Base-by-base conservation (phyloP, 2,329 filamentous ascomycete genomes). In the Mycosphaerella arachidis region DNA sequence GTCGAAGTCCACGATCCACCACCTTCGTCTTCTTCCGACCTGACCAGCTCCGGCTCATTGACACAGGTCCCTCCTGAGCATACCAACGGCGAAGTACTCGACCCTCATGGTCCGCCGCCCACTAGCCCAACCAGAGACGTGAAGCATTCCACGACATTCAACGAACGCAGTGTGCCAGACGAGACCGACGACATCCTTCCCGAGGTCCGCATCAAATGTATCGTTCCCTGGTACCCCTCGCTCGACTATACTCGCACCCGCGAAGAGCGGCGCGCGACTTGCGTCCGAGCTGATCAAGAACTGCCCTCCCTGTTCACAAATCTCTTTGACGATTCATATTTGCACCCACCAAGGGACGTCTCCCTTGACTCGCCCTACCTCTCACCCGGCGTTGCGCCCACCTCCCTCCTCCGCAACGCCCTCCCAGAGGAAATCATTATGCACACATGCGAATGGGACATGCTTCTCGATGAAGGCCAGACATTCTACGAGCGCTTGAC, bases 391-490 rank as follows among this genome's bases (percentile, higher is more conserved):
- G 78, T 82, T 9, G 84, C 85, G 1, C 76, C 81, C 0, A 77
- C 80, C 20, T 71, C 77, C 30, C 79, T 84, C 67, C 77, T 87
- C n/a, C 68, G 72, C 30, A 77, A 78, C 24, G 78, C 77, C 1
- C 71, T 87, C 1, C 85, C 85, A 0, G 75, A 81, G n/a, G 81
- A 86, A 59, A 81, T 87, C 51, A 83, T 85, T 59, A 73, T 87
- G 65, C 84, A 83, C 68, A 82, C 84, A 48, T 87, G 85, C 70
- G 85, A 87, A 69, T 87, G 82, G 82, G 85, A 87, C 68, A 87
- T 87, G 84, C 74, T 87, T 13, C 76, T 86, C n/a, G 79, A 80
- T 13, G 85, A 87, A 69, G 85, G 83, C 6, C 76, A 87, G 61
- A 77, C 79, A 4, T 87, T 92, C 63, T 81, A 84, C 10, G 78